Evolutionary conservation across 768 basidiomycete genomes (phyloP).

Genomic region (Naganishia vaughanmartiniae): DNA sequence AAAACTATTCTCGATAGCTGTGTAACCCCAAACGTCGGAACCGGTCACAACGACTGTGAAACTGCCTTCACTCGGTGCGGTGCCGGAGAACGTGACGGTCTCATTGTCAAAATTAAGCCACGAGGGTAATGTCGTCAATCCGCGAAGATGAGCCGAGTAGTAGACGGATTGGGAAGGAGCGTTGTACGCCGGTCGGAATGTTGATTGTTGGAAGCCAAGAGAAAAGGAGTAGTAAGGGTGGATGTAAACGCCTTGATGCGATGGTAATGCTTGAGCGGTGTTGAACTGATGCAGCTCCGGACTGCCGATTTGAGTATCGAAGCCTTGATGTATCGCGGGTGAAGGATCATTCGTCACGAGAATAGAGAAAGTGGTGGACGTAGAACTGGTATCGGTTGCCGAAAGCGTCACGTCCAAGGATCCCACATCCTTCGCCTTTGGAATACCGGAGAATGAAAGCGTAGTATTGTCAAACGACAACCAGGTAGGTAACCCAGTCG

Average conservation of each 20-base stretch:
- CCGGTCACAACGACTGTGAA: slow-evolving; percentile 63
- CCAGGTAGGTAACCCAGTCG: slow-evolving; percentile 69
- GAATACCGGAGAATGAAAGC: slow-evolving; percentile 68
- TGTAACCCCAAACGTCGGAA: slow-evolving; percentile 75
- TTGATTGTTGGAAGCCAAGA: slow-evolving; percentile 72
- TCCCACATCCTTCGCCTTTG: slow-evolving; percentile 64
- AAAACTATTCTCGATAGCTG: slow-evolving; percentile 63
- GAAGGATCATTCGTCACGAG: slow-evolving; percentile 55
- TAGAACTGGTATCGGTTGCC: slow-evolving; percentile 57
- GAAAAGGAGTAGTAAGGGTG: slow-evolving; percentile 87
- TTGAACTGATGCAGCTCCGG: slow-evolving; percentile 55
- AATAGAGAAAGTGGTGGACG: slow-evolving; percentile 37
- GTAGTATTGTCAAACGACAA: slow-evolving; percentile 66
- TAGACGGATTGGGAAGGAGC: slow-evolving; percentile 55
- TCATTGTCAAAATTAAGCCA: slow-evolving; percentile 74
- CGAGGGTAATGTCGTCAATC: slow-evolving; percentile 67
- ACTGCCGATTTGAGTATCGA: slow-evolving; percentile 72
- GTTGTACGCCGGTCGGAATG: slow-evolving; percentile 57
- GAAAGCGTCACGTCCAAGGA: slow-evolving; percentile 62
- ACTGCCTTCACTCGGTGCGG: slow-evolving; percentile 60
- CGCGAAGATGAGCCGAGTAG: slow-evolving; percentile 65
- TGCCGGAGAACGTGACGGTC: slow-evolving; percentile 76
- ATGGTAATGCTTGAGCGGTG: slow-evolving; percentile 43
- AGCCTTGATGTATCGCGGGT: slow-evolving; percentile 61
- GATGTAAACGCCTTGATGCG: slow-evolving; percentile 61